Percentiles rank a stretch among this genome's conserved stretches.
Evolutionary conservation across 2,329 filamentous ascomycete genomes (phyloP).

Genomic region (Fusarium pseudocircinatum): DNA sequence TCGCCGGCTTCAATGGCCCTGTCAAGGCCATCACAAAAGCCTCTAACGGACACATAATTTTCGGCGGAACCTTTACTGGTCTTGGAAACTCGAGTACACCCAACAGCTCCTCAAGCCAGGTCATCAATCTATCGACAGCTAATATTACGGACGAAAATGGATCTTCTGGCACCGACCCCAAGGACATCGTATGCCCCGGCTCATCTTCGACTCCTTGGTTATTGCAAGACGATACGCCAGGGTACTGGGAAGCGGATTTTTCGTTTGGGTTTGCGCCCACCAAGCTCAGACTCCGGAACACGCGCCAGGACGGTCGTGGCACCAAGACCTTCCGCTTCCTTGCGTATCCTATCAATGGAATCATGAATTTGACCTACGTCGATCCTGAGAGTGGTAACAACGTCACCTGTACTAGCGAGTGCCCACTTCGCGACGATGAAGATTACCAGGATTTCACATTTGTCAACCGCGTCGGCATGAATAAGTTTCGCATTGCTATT

Average conservation of each 20-base stretch:
- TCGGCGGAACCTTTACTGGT: slow-evolving; percentile 89
- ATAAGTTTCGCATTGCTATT: slow-evolving; percentile 84
- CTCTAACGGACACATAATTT: slow-evolving; percentile 85
- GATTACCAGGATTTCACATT: slow-evolving; percentile 91
- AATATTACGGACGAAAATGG: slow-evolving; percentile 75
- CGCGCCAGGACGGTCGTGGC: slow-evolving; percentile 82
- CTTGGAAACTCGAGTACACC: slow-evolving; percentile 81
- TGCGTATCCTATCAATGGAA: slow-evolving; percentile 85
- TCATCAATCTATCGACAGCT: slow-evolving; percentile 85
- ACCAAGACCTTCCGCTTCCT: slow-evolving; percentile 90
- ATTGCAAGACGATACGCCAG: slow-evolving; percentile 76
- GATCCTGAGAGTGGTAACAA: slow-evolving; percentile 77
- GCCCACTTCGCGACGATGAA: slow-evolving; percentile 80
- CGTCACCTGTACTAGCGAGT: slow-evolving; percentile 79
- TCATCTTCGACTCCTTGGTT: slow-evolving; percentile 81
- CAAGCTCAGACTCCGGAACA: slow-evolving; percentile 89
- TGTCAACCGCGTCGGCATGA: slow-evolving; percentile 89
- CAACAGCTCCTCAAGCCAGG: slow-evolving; percentile 75
- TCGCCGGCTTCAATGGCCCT: slow-evolving; percentile 93
- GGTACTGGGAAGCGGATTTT: slow-evolving; percentile 86
- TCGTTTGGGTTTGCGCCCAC: slow-evolving; percentile 87
- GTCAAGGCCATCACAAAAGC: slow-evolving; percentile 86
- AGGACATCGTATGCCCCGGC: slow-evolving; percentile 81
- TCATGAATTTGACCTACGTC: slow-evolving; percentile 94
- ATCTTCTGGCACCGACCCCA: slow-evolving; percentile 70